Conservation (phyloP, 139 green algal genomes). For the Ettlia oleoabundans region DNA sequence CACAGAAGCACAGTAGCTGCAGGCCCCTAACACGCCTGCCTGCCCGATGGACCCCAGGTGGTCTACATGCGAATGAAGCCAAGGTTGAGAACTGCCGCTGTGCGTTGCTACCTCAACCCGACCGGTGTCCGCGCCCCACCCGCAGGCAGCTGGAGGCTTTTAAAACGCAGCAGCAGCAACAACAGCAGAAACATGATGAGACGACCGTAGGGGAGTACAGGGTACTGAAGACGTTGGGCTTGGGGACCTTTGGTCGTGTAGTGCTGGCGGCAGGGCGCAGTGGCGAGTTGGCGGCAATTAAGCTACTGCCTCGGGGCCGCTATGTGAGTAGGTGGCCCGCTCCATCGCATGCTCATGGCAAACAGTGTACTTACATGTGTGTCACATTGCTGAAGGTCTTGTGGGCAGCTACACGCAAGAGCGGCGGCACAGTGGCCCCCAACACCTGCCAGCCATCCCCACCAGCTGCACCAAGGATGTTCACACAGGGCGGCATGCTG, state of each 20-base stretch:
- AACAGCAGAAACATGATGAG: neutral
- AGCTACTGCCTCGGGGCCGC: neutral
- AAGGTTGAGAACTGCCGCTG: too few species aligned
- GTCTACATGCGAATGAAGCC: too few species aligned
- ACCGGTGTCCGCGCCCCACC: neutral
- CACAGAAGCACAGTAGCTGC: too few species aligned
- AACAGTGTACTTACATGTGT: neutral
- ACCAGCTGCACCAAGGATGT: too few species aligned
- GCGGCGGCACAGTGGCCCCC: too few species aligned
- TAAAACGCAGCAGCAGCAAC: neutral
- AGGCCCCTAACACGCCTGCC: too few species aligned
- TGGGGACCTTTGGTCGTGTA: slow-evolving; percentile 13
- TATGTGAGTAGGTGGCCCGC: neutral
- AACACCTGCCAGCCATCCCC: too few species aligned
- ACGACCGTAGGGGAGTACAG: neutral
- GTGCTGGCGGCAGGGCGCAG: neutral
- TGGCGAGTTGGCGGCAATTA: neutral
- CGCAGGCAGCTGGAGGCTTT: neutral
- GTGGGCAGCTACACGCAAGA: too few species aligned
- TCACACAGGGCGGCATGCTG: too few species aligned
- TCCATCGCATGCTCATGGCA: neutral
- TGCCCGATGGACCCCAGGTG: neutral
- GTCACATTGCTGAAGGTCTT: too few species aligned
- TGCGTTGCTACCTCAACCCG: neutral
- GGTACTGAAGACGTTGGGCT: neutral